phyloP scores from a whole-genome alignment of 352 stramenopile genomes.

The Phytophthora sojae region DNA sequence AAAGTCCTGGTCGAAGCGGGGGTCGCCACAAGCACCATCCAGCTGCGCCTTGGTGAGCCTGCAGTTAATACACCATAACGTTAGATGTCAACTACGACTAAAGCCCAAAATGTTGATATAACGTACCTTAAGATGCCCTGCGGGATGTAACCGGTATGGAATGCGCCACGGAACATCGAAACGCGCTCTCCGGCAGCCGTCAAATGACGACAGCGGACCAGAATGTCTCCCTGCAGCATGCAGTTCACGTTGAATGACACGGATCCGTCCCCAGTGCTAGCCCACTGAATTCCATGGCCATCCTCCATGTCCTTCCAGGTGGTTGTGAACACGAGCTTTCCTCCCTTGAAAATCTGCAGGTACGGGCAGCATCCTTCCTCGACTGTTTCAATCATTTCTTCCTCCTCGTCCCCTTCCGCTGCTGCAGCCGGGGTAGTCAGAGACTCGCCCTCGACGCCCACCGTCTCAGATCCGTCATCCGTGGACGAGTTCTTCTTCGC shows the following conservation, averaged over 20 bases:
- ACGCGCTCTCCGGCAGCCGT: constrained; percentile 89
- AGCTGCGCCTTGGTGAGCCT: constrained; percentile 96
- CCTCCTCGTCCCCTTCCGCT: constrained; percentile 39
- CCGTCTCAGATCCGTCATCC: constrained; percentile 35
- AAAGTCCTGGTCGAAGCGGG: constrained; percentile 95
- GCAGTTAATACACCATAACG: neutral
- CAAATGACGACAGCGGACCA: constrained; percentile 96
- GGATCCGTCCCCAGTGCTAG: constrained; percentile 83
- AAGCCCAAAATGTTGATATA: neutral
- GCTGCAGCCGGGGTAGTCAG: constrained; percentile 18
- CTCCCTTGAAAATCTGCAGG: constrained; percentile 98
- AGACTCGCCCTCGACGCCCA: constrained; percentile 42
- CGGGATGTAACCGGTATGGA: constrained; percentile 98
- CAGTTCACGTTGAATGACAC: constrained; percentile 96
- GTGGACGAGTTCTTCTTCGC: constrained; percentile 48
- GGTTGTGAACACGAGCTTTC: constrained; percentile 96
- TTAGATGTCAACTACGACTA: constrained; percentile 2
- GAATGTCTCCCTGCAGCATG: constrained; percentile 97
- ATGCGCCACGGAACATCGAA: constrained; percentile 98
- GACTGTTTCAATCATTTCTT: constrained; percentile 66
- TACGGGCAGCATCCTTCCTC: constrained; percentile 96
- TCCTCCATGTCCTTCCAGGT: constrained; percentile 90
- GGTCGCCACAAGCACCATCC: constrained; percentile 95
- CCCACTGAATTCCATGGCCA: constrained; percentile 93
- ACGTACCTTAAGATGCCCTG: constrained; percentile 92